phyloP scores from a whole-genome alignment of 345 rosid species.

The Acer saccharum region DNA sequence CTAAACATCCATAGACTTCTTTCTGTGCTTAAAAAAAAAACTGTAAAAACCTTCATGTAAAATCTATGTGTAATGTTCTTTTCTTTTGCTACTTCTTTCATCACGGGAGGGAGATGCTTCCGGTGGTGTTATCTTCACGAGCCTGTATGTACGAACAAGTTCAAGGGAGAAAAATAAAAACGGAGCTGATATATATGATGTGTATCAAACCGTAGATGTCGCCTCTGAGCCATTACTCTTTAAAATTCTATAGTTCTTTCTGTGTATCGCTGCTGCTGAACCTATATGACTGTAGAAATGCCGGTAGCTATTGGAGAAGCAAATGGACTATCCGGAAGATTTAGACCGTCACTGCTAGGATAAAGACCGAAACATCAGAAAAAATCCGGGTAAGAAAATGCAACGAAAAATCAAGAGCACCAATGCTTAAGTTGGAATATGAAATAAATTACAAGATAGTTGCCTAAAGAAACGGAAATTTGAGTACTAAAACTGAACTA shows the following conservation, averaged over 20 bases:
- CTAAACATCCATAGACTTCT: constrained; percentile 24
- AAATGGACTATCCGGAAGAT: constrained; percentile 62
- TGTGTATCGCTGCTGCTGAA: constrained; percentile 30
- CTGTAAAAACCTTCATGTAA: no score
- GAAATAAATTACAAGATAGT: not conserved
- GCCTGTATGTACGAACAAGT: no score
- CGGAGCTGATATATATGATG: no score
- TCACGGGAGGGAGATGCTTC: no score
- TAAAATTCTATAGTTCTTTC: constrained; percentile 28
- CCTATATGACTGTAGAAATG: constrained; percentile 38
- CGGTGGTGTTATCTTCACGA: no score
- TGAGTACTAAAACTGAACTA: no score
- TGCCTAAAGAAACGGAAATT: no score
- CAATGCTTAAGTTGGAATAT: not conserved
- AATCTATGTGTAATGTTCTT: no score
- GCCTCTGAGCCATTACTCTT: constrained; percentile 7
- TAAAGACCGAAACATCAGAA: not conserved
- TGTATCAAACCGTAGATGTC: no score
- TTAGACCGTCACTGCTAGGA: constrained; percentile 43
- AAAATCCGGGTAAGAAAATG: no score
- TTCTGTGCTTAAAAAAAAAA: constrained; percentile 20
- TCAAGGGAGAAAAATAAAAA: no score
- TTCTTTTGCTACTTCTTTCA: no score
- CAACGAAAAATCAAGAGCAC: not conserved
- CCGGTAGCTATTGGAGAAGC: constrained; percentile 38